These are phyloP conservation scores for Dendrobium nobile DNA, from an alignment of 106 monocot genomes.

Conservation along the genomic window DNA sequence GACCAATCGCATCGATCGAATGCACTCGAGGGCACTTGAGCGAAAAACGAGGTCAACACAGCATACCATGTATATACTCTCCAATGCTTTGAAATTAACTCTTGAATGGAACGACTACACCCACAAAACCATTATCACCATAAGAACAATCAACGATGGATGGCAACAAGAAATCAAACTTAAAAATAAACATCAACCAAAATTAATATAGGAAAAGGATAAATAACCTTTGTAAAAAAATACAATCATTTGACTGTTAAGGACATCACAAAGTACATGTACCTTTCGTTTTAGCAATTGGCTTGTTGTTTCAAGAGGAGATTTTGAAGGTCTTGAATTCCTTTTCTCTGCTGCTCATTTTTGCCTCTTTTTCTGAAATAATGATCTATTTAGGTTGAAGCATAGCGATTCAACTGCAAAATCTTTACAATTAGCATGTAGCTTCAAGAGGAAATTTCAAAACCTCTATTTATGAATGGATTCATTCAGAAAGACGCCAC, in stretches of 20 bases:
- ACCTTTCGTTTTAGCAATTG: conserved; percentile 82
- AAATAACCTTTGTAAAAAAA: neutral
- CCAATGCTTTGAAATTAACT: conserved; percentile 66
- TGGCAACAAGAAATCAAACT: neutral
- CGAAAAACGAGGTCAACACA: too few relatives aligned
- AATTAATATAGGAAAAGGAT: neutral
- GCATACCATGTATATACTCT: conserved; percentile 54
- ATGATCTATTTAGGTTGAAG: neutral
- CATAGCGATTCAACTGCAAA: too few relatives aligned
- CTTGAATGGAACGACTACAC: conserved; percentile 61
- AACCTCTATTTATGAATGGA: too few relatives aligned
- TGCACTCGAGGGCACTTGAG: too few relatives aligned
- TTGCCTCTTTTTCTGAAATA: conserved; percentile 46
- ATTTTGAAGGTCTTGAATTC: conserved; percentile 45
- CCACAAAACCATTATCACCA: neutral
- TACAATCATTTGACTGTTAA: too few relatives aligned
- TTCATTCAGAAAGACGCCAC: neutral
- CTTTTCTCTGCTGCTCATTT: conserved; percentile 53
- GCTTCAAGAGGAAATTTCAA: too few relatives aligned
- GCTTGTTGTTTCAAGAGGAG: conserved; percentile 66
- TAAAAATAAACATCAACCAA: neutral
- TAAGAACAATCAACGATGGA: neutral
- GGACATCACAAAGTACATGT: neutral
- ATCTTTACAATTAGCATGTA: too few relatives aligned
- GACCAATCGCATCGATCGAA: too few relatives aligned